Evolutionary conservation across 2,329 filamentous ascomycete genomes (phyloP), one percentile per base, ranked within the genome.

Genomic region (Epichloe coenophiala): DNA sequence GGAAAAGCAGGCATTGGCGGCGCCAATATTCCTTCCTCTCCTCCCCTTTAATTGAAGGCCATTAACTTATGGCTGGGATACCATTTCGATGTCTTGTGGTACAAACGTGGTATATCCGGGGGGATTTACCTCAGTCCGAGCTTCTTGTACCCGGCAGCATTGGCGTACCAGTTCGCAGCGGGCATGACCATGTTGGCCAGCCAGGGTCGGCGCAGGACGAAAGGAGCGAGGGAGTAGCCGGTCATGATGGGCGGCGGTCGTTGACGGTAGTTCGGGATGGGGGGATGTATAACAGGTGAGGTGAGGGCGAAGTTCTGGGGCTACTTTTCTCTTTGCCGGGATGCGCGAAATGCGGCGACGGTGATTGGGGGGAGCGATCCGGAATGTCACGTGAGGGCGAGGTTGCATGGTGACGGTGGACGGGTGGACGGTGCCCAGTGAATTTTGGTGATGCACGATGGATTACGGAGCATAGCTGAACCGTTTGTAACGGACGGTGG

Each of bases 71-170:
- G 21, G n/a, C n/a, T 21, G 17, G 1, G 13, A 17, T 19, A 9
- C 13, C 27, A 47, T 38, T 27, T 33, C 36, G 31, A 17, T 39
- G 33, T 33, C 19, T 49, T 35, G 39, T 27, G 19, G 21, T 15
- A 7, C 39, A 12, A 36, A 21, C 21, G 31, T 8, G 33, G 23
- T 6, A n/a, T 17, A 33, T 17, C 17, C 17, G 35, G 36, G 37
- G 42, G 15, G 7, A 31, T 17, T 47, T 84, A 95, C 89, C 78
- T 86, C 72, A 96, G 77, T 64, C 91, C 91, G 65, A 96, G 77
- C 80, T 91, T 81, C 72, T 89, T 85, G 80, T 96, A 95, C 67
- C 91, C 91, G 62, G 90, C 79, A 62, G 88, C 85, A 67, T 91
- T 84, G 72, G 74, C 73, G 75, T 97, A 97, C 88, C 88, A 95